Conservation (phyloP, 306 rosid genomes). For the Arachis stenosperma region DNA sequence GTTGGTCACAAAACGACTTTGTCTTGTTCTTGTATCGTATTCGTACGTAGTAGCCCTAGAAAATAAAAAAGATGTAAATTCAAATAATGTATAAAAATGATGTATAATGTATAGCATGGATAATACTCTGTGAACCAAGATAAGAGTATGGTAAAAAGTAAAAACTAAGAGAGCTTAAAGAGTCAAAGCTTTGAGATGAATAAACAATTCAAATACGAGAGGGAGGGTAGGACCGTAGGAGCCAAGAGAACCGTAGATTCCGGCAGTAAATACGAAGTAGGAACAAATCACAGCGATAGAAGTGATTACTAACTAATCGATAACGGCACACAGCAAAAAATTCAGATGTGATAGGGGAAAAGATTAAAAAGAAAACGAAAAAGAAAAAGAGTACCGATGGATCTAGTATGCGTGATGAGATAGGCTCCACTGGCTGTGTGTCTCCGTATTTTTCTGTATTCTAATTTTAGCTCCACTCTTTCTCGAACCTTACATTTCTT, state of each 20-base stretch:
- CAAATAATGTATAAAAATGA: no score
- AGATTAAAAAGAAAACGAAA: not conserved
- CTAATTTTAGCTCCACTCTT: slow-evolving; percentile 50
- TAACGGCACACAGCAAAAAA: not conserved
- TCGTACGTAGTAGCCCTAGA: no score
- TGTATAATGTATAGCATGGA: no score
- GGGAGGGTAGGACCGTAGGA: no score
- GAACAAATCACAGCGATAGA: not conserved
- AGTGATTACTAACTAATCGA: not conserved
- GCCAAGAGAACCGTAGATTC: not conserved
- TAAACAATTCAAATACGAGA: no score
- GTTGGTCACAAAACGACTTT: slow-evolving; percentile 9
- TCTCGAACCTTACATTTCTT: slow-evolving; percentile 47
- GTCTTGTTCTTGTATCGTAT: not conserved
- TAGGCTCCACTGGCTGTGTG: slow-evolving; percentile 58
- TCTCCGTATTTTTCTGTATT: slow-evolving; percentile 43
- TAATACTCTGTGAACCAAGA: no score
- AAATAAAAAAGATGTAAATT: no score
- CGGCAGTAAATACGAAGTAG: not conserved
- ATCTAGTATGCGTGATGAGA: slow-evolving; percentile 52
- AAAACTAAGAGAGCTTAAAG: not conserved
- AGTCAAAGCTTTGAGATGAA: not conserved
- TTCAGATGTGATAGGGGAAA: not conserved
- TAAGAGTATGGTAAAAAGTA: no score
- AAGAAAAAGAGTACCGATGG: slow-evolving; percentile 46